These are phyloP conservation scores for Byssoonygena ceratinophila DNA, from an alignment of 2,329 filamentous ascomycete species.

Conservation along the genomic window DNA sequence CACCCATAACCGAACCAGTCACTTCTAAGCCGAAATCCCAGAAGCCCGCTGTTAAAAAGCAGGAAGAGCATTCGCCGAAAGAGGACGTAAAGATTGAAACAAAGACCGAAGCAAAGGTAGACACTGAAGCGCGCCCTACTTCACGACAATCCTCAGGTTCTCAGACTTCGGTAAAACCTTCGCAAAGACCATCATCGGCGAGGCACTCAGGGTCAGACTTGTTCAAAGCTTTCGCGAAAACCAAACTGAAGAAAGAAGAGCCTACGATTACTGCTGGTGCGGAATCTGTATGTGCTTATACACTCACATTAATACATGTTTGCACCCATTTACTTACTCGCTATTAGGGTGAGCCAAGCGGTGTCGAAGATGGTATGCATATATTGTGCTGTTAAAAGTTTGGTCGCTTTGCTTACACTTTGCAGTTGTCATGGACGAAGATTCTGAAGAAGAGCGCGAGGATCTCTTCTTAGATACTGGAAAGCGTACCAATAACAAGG, in stretches of 20 bases:
- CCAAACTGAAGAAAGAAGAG: slow-evolving; percentile 44
- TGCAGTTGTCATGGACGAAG: slow-evolving; percentile 38
- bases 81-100: not conserved
- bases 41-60: slow-evolving; percentile 1
- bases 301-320: slow-evolving; percentile 19
- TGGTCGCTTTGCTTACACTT: not conserved
- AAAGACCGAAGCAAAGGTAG: not conserved
- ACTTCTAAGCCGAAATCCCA: not conserved
- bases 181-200: slow-evolving; percentile 33
- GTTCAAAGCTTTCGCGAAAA: slow-evolving; percentile 68
- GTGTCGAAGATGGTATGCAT: slow-evolving; percentile 42
- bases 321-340: slow-evolving; percentile 15
- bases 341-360: slow-evolving; percentile 28
- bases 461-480: slow-evolving; percentile 38
- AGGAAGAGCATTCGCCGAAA: slow-evolving; percentile 1
- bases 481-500: slow-evolving; percentile 30
- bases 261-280: slow-evolving; percentile 26
- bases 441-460: slow-evolving; percentile 46
- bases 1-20: not conserved
- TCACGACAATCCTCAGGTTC: slow-evolving; percentile 21
- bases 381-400: not conserved
- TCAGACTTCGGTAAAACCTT: slow-evolving; percentile 27
- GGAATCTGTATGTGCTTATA: slow-evolving; percentile 28
- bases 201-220: slow-evolving; percentile 56
- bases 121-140: slow-evolving; percentile 1